These are phyloP conservation scores for Sporothrix globosa DNA, from an alignment of 2,329 filamentous ascomycete genomes.

Conservation along the genomic window DNA sequence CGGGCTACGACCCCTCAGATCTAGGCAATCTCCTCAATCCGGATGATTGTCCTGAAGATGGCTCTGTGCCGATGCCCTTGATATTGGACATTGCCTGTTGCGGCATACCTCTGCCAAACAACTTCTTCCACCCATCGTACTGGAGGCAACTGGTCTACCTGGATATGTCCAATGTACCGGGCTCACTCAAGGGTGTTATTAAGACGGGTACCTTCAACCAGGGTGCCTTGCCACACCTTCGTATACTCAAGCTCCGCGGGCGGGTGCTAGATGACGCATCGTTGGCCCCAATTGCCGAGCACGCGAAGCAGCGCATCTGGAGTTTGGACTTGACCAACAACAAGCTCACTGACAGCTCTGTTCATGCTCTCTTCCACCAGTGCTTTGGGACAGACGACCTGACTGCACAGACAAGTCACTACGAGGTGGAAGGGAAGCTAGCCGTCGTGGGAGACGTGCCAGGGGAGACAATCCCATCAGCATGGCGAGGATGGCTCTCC, in stretches of 20 bases:
- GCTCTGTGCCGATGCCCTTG: constrained; percentile 39
- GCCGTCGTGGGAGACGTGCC: constrained; percentile 28
- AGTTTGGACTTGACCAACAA: constrained; percentile 61
- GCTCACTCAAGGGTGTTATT: constrained; percentile 47
- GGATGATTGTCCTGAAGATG: constrained; percentile 21
- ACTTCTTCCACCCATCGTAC: constrained; percentile 46
- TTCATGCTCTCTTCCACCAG: constrained; percentile 44
- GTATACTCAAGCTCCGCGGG: constrained; percentile 55
- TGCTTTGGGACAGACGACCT: constrained; percentile 30
- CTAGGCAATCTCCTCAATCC: constrained; percentile 37
- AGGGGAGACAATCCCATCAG: constrained; percentile 40
- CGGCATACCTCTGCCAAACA: constrained; percentile 46
- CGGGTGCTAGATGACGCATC: constrained; percentile 52
- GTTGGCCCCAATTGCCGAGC: constrained; percentile 43
- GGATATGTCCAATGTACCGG: constrained; percentile 56
- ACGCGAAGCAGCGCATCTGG: constrained; percentile 53
- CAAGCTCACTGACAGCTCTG: constrained; percentile 51
- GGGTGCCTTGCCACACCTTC: constrained; percentile 50
- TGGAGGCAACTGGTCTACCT: constrained; percentile 54
- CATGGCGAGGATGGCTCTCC: constrained; percentile 48
- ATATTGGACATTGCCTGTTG: constrained; percentile 54
- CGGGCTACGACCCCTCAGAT: constrained; percentile 49
- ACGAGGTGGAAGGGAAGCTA: constrained; percentile 54
- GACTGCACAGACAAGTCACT: constrained; percentile 41
- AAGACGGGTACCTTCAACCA: constrained; percentile 34